These are phyloP conservation scores for Xylaria sp. DNA, from an alignment of 2,329 filamentous ascomycete species.

Conservation along the genomic window DNA sequence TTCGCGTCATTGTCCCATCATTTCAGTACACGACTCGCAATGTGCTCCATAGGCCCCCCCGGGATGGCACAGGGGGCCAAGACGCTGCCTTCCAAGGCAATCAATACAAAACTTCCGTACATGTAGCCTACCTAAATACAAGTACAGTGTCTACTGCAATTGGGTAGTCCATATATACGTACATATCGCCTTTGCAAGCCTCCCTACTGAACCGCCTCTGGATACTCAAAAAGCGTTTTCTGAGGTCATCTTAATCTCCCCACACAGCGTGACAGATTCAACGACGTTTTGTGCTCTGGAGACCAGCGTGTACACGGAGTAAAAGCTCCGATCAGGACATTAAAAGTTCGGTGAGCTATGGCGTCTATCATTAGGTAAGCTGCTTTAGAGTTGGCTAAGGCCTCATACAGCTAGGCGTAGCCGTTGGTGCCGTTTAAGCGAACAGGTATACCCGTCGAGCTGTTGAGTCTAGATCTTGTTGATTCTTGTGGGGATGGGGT, in stretches of 20 bases:
- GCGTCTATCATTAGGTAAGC: conserved; percentile 18
- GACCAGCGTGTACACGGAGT: conserved; percentile 20
- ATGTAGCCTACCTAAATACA: neutral
- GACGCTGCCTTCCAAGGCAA: conserved; percentile 6
- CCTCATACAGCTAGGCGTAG: neutral
- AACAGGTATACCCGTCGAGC: neutral
- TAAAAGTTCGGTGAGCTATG: conserved; percentile 6
- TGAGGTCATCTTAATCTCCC: neutral
- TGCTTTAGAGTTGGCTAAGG: neutral
- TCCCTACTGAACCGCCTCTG: neutral
- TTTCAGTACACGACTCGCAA: conserved; percentile 10
- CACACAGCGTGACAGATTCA: neutral
- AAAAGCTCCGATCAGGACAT: conserved; percentile 19
- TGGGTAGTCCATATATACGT: neutral
- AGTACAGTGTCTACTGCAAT: too few relatives aligned
- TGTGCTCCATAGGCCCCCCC: conserved; percentile 13
- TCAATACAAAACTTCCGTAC: neutral
- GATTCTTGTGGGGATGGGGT: conserved; percentile 13
- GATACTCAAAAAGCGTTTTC: neutral
- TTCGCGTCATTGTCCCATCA: conserved; percentile 32
- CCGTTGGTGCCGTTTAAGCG: neutral
- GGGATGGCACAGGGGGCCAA: neutral
- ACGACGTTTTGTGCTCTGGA: neutral
- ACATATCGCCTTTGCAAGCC: neutral
- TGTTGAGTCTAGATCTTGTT: conserved; percentile 7